A percentile compares a stretch with the other conserved stretches of the same genome.
phyloP scores from a whole-genome alignment of 768 basidiomycete species.

The Leccinum broughii region DNA sequence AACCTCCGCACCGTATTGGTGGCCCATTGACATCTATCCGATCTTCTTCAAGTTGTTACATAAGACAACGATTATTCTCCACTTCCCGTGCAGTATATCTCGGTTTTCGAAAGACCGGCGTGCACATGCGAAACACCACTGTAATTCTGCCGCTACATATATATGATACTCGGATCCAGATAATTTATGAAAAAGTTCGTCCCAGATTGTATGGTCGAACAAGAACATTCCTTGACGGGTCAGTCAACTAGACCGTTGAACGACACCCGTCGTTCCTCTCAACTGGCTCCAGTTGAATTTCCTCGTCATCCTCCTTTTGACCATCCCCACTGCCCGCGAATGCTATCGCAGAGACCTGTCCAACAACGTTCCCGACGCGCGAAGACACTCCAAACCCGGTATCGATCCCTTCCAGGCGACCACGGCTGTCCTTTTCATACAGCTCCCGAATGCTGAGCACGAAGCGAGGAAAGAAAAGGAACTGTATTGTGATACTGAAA shows the following conservation, averaged over 20 bases:
- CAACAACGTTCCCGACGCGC: background rate
- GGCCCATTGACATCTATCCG: too few relatives aligned
- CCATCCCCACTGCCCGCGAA: background rate
- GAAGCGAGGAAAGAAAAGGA: background rate
- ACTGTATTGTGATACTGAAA: background rate
- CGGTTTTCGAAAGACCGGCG: too few relatives aligned
- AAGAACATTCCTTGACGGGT: background rate
- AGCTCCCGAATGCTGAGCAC: background rate
- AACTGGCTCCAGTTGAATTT: background rate
- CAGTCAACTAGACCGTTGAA: background rate
- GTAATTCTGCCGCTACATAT: too few relatives aligned
- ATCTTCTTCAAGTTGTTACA: too few relatives aligned
- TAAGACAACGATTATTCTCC: too few relatives aligned
- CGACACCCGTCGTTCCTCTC: background rate
- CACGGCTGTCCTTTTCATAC: background rate
- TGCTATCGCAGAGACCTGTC: background rate
- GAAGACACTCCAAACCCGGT: background rate
- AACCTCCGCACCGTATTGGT: too few relatives aligned
- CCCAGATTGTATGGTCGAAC: background rate
- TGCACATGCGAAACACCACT: too few relatives aligned
- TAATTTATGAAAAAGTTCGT: background rate
- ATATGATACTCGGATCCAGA: conserved; percentile 3
- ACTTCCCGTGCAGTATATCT: too few relatives aligned
- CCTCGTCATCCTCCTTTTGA: background rate
- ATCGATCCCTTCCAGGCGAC: background rate